phyloP scores from a whole-genome alignment of 2,329 filamentous ascomycete species.

The Didymella arachidicola region DNA sequence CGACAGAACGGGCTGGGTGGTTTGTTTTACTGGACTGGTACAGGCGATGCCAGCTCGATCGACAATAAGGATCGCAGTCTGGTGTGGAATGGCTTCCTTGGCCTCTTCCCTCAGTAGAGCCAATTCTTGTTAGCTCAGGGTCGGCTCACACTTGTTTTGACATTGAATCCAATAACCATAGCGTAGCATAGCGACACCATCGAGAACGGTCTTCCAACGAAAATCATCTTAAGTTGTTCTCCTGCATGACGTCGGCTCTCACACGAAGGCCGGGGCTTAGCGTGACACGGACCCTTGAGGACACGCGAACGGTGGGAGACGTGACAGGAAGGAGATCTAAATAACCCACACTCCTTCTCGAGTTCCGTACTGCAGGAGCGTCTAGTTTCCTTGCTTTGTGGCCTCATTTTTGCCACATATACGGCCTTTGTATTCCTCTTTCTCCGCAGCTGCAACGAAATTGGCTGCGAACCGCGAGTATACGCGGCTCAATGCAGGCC shows the following conservation, averaged over 20 bases:
- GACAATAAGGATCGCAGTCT: slow-evolving; percentile 62
- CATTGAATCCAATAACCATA: slow-evolving; percentile 11
- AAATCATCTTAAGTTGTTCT: not conserved
- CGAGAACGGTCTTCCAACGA: not conserved
- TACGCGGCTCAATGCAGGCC: slow-evolving; percentile 47
- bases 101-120: slow-evolving; percentile 52
- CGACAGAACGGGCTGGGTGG: slow-evolving; percentile 75
- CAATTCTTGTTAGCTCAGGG: not conserved
- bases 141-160: not conserved
- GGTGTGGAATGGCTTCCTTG: slow-evolving; percentile 66
- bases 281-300: slow-evolving; percentile 24
- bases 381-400: not conserved
- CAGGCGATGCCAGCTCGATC: slow-evolving; percentile 65
- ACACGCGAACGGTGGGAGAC: slow-evolving; percentile 15
- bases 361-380: slow-evolving; percentile 16
- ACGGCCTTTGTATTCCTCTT: not conserved
- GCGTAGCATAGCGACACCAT: slow-evolving; percentile 19
- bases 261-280: slow-evolving; percentile 18
- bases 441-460: slow-evolving; percentile 23
- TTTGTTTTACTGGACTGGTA: slow-evolving; percentile 83
- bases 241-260: slow-evolving; percentile 18
- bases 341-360: slow-evolving; percentile 24
- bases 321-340: slow-evolving; percentile 14
- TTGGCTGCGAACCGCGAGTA: slow-evolving; percentile 38
- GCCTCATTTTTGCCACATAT: not conserved